These are phyloP conservation scores for Trametes polyzona DNA, from an alignment of 1,284 basidiomycete genomes.

Conservation along the genomic window DNA sequence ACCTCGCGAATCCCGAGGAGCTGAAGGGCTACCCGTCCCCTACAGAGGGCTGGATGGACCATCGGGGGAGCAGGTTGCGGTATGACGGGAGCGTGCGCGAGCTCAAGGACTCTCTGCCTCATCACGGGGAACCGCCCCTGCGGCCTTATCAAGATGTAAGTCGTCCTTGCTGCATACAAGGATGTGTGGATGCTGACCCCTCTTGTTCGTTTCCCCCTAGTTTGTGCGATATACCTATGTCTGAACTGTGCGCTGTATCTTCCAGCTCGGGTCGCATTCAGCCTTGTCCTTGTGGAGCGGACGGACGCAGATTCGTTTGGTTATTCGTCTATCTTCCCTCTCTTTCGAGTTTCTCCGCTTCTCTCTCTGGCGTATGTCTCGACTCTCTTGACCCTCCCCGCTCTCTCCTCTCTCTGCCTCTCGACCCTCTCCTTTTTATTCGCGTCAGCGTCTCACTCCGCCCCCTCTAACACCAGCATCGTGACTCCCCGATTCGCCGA, in stretches of 20 bases:
- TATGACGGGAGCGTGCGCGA: conserved; percentile 53
- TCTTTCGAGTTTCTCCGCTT: not conserved
- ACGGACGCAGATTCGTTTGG: conserved; percentile 19
- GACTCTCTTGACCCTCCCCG: not conserved
- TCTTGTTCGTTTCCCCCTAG: conserved; percentile 4
- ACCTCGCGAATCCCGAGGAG: conserved; percentile 56
- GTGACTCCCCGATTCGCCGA: too few species aligned
- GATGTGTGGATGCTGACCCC: not conserved
- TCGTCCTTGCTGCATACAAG: conserved; percentile 10
- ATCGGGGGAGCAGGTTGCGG: conserved; percentile 44
- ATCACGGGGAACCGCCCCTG: conserved; percentile 51
- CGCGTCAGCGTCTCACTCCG: too few species aligned
- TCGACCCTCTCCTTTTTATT: not conserved
- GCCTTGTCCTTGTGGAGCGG: conserved; percentile 11
- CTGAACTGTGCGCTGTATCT: conserved; percentile 22
- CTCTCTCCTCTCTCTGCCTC: not conserved
- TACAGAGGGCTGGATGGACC: conserved; percentile 56
- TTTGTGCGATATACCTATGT: conserved; percentile 25
- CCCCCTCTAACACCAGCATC: too few species aligned
- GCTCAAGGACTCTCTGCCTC: conserved; percentile 59
- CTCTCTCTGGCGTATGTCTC: not conserved
- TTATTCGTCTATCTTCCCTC: not conserved
- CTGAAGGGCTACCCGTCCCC: conserved; percentile 58
- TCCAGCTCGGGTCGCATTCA: conserved; percentile 7
- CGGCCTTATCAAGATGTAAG: conserved; percentile 63